phyloP scores from a whole-genome alignment of 139 green algal species.

The Chlamydomonas eustigma region DNA sequence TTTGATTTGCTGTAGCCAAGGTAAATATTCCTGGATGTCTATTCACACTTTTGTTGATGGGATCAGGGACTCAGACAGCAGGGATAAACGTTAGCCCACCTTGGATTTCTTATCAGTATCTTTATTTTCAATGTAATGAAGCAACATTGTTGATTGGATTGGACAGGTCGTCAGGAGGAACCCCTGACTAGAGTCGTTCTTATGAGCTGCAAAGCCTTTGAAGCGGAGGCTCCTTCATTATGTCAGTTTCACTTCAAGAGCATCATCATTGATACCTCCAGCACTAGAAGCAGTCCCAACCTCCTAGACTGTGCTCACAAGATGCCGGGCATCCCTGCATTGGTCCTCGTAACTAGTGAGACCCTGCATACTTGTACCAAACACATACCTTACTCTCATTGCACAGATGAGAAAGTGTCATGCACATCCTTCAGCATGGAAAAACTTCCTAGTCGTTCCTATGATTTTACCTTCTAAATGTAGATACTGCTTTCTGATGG shows the following conservation, averaged over 20 bases:
- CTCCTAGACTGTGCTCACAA: background rate
- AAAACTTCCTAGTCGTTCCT: background rate
- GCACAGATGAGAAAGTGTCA: too few relatives aligned
- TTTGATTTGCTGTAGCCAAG: background rate
- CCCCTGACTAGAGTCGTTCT: background rate
- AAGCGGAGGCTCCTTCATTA: background rate
- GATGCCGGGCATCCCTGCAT: background rate
- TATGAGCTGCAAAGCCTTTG: background rate
- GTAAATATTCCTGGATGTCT: background rate
- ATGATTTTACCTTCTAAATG: background rate
- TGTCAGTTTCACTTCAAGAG: background rate
- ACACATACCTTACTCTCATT: background rate
- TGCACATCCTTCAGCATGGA: too few relatives aligned
- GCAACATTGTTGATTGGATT: too few relatives aligned
- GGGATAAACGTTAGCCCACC: background rate
- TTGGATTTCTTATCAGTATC: background rate
- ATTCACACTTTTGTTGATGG: background rate
- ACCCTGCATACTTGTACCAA: background rate
- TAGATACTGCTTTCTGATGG: background rate
- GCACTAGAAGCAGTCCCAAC: background rate
- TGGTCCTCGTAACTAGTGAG: conserved; percentile 1
- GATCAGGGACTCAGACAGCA: too few relatives aligned
- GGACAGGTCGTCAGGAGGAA: too few relatives aligned
- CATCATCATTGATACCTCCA: background rate
- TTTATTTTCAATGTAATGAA: background rate